These are phyloP conservation scores for Psilocybe subaeruginosa DNA, from an alignment of 768 basidiomycete genomes.

Conservation along the genomic window DNA sequence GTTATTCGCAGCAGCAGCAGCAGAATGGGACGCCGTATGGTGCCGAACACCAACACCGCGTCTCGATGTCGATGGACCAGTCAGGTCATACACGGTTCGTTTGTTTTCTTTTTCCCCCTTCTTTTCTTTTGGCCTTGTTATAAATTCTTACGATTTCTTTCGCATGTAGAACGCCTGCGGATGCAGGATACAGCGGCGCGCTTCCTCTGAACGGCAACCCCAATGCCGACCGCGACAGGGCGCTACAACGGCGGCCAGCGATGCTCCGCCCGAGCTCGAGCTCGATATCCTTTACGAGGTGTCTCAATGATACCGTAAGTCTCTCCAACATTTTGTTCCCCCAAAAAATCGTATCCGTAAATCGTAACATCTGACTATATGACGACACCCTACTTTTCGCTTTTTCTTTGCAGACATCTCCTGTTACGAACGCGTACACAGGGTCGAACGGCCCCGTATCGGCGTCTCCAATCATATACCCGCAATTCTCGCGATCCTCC, in stretches of 20 bases:
- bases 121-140: too few species aligned
- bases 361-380: too few species aligned
- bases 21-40: conserved; percentile 14
- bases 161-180: conserved; percentile 41
- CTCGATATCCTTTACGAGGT: conserved; percentile 49
- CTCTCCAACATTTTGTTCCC: not conserved
- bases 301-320: conserved; percentile 55
- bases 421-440: conserved; percentile 36
- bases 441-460: conserved; percentile 36
- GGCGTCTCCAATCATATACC: conserved; percentile 48
- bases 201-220: conserved; percentile 24
- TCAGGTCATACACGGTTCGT: conserved; percentile 46
- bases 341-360: not conserved
- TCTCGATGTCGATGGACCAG: conserved; percentile 44
- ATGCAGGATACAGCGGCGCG: conserved; percentile 35
- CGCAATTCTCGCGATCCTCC: conserved; percentile 32
- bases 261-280: conserved; percentile 42
- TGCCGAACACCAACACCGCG: conserved; percentile 25
- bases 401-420: conserved; percentile 31
- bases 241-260: conserved; percentile 41
- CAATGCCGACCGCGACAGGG: conserved; percentile 3
- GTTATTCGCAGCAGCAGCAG: conserved; percentile 6
- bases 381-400: not conserved
- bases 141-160: not conserved
- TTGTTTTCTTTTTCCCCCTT: not conserved